Conservation (phyloP, 177 flowering plant genomes). For the Vitis hybrid region DNA sequence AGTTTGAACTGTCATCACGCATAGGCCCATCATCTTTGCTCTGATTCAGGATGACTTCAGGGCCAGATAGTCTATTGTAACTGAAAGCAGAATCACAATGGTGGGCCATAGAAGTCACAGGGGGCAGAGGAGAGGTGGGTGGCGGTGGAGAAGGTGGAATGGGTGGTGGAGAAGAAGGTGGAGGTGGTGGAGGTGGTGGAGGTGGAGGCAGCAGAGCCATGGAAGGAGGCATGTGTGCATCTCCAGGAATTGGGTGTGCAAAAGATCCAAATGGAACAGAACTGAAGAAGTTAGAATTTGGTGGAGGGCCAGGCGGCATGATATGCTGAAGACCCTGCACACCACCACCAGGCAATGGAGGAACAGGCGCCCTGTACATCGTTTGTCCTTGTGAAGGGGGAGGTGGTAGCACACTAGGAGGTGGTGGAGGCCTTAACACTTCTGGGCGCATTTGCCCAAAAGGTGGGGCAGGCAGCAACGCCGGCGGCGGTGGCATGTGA, state of each 20-base stretch:
- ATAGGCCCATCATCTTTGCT: constrained; percentile 9
- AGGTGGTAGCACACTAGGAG: constrained; percentile 39
- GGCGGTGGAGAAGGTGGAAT: constrained; percentile 50
- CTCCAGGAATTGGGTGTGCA: constrained; percentile 15
- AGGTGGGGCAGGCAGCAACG: constrained; percentile 17
- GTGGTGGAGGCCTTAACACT: constrained; percentile 17
- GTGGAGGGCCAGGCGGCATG: constrained; percentile 30
- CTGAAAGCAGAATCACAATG: constrained; percentile 9
- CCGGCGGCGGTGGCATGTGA: constrained; percentile 16
- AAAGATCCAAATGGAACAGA: constrained; percentile 29
- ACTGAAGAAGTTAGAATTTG: constrained; percentile 29
- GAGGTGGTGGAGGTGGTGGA: constrained; percentile 30
- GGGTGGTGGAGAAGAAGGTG: constrained; percentile 37
- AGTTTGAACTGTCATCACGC: constrained; percentile 3
- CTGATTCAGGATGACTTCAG: constrained; percentile 8
- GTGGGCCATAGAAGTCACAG: constrained; percentile 9
- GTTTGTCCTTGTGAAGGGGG: constrained; percentile 44
- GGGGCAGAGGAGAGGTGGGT: constrained; percentile 21
- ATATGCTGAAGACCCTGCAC: constrained; percentile 28
- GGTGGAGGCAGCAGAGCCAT: constrained; percentile 38
- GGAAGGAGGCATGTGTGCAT: constrained; percentile 30
- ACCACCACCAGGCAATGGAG: constrained; percentile 25
- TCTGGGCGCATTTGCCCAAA: constrained; percentile 20
- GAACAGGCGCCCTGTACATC: constrained; percentile 28
- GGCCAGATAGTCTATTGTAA: constrained; percentile 2